Evolutionary conservation across 148 eudicot genomes (phyloP), one percentile per base, ranked within the genome.

Genomic region (Fagopyrum homotropicum): DNA sequence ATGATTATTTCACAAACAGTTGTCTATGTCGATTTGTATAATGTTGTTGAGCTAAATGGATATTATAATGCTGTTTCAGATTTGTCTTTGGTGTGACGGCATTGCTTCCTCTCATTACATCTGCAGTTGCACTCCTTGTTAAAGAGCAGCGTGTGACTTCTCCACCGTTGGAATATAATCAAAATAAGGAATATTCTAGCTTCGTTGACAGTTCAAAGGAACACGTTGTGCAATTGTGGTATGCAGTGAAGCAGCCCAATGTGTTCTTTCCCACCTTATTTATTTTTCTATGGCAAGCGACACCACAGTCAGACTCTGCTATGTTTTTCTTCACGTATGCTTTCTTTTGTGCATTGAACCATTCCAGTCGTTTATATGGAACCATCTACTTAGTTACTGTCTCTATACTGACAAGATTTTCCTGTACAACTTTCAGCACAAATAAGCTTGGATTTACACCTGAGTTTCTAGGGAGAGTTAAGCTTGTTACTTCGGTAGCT

Each of bases 231-330:
- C 89, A 88, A 78, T 82, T 96, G 75, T 89, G 94, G 94, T 83
- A 79, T 57, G 88, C 99, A 78, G 85, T 92, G 78, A 90, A 73
- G 88, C 93, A 90, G 79, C 97, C 97, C 46, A 96, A 88, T 75
- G 92, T 96, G 19, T 86, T 92, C 78, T 92, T 92, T 72, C 99
- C 99, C 69, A 96, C 98, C 57, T 69, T 90, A 69, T 96, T 96
- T 82, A 91, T 92, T 79, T 96, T 96, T 78, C 83, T 96, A 59
- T 96, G 98, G 98, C 99, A 96, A 82, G 94, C 99, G 73, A 96
- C 99, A 51, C 99, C 99, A 15, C 99, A 92, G 15, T 96, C 99
- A 17, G 98, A 92, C 50, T 90, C 99, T 72, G 99, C 99, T 55
- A 96, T 92, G 96, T 93, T 93, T 80, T 92, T 73, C 82, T 92